These are phyloP conservation scores for Phylloporus arenicola DNA, from an alignment of 768 basidiomycete species.

Conservation along the genomic window DNA sequence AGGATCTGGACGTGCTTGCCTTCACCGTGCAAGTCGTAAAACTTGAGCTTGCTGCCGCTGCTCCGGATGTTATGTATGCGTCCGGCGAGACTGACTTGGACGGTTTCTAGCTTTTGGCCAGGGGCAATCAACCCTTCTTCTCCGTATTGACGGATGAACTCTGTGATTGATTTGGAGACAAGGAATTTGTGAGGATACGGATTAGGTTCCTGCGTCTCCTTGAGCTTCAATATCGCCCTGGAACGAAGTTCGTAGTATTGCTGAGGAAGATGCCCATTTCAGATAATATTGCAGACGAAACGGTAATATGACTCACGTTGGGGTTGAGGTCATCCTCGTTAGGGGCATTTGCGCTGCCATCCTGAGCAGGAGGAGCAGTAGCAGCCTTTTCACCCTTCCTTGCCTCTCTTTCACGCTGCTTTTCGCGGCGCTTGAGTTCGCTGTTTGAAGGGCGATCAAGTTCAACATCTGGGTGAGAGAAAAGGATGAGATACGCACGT, in stretches of 20 bases:
- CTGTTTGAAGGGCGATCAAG: slow-evolving; percentile 41
- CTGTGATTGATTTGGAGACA: slow-evolving; percentile 68
- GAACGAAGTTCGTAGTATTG: slow-evolving; percentile 97
- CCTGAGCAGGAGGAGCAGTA: slow-evolving; percentile 36
- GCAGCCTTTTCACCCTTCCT: slow-evolving; percentile 75
- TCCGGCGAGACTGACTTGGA: slow-evolving; percentile 71
- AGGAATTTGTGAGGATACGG: slow-evolving; percentile 99
- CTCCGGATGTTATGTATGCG: slow-evolving; percentile 87
- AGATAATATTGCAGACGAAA: not conserved
- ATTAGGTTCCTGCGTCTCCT: slow-evolving; percentile 79
- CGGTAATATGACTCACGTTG: slow-evolving; percentile 54
- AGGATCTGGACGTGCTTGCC: slow-evolving; percentile 93
- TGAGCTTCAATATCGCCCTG: slow-evolving; percentile 79
- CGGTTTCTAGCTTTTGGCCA: slow-evolving; percentile 59
- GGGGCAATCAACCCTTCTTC: slow-evolving; percentile 61
- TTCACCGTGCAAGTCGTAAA: slow-evolving; percentile 93
- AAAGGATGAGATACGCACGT: slow-evolving; percentile 47
- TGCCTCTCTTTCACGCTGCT: slow-evolving; percentile 66
- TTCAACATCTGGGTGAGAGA: slow-evolving; percentile 14
- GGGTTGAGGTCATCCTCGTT: slow-evolving; percentile 87
- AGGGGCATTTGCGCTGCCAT: slow-evolving; percentile 35
- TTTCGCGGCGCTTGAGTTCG: slow-evolving; percentile 90
- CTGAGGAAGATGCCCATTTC: slow-evolving; percentile 35
- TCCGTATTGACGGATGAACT: slow-evolving; percentile 73
- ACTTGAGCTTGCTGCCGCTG: slow-evolving; percentile 77